phyloP scores from a whole-genome alignment of 306 rosid species.

The Casuarina cunninghamiana region DNA sequence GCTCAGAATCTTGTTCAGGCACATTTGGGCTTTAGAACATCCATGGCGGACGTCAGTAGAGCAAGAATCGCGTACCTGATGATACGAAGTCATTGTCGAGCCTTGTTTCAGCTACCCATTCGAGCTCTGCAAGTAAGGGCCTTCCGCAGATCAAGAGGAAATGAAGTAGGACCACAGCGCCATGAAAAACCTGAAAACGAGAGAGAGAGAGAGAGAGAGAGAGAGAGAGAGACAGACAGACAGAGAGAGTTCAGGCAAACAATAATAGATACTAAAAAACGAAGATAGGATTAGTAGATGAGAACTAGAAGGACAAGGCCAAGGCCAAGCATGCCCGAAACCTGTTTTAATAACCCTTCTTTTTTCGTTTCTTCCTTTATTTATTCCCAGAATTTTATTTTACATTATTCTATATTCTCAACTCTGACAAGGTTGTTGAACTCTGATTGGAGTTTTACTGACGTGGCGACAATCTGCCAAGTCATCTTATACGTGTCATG shows the following conservation, averaged over 20 bases:
- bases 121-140: slow-evolving; percentile 1
- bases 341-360: not conserved
- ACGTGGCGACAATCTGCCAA: not conserved
- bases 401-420: not conserved
- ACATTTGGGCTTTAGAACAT: slow-evolving; percentile 48
- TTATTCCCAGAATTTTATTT: not conserved
- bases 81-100: slow-evolving; percentile 35
- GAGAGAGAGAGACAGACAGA: not conserved
- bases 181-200: not conserved
- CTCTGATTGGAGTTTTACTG: not conserved
- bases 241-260: not conserved
- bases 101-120: not conserved
- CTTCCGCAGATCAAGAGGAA: slow-evolving; percentile 6
- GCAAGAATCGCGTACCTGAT: slow-evolving; percentile 24
- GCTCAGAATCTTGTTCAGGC: slow-evolving; percentile 47
- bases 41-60: slow-evolving; percentile 16
- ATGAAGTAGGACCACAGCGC: not conserved
- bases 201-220: not conserved
- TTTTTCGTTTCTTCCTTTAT: not conserved
- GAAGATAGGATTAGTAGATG: not conserved
- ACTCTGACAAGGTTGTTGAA: not conserved
- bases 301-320: not conserved
- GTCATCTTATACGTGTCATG: not conserved
- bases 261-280: not conserved
- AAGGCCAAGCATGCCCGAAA: not conserved